A percentile compares a stretch with the other conserved stretches of the same genome.
phyloP scores from a whole-genome alignment of 306 rosid genomes.

The Cicer judaicum region DNA sequence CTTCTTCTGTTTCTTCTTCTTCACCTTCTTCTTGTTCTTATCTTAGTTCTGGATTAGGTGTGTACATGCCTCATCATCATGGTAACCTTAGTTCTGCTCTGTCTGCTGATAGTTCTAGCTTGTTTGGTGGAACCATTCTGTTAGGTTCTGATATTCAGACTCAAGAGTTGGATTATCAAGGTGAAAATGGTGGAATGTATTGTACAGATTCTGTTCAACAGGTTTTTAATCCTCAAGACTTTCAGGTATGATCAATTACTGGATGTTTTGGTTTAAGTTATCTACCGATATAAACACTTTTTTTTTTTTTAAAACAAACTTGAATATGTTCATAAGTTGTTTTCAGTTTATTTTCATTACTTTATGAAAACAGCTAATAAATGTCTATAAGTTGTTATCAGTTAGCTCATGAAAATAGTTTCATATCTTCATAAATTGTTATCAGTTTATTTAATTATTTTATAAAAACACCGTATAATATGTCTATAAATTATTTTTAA shows the following conservation, averaged over 20 bases:
- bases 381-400: too few relatives aligned
- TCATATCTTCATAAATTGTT: too few relatives aligned
- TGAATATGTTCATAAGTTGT: too few relatives aligned
- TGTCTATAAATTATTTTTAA: too few relatives aligned
- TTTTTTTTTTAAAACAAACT: too few relatives aligned
- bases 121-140: constrained; percentile 63
- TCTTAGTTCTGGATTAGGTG: constrained; percentile 58
- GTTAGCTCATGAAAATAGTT: too few relatives aligned
- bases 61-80: constrained; percentile 64
- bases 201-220: constrained; percentile 68
- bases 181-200: constrained; percentile 74
- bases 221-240: constrained; percentile 71
- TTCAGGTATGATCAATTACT: constrained; percentile 67
- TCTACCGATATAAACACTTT: too few relatives aligned
- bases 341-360: too few relatives aligned
- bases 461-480: too few relatives aligned
- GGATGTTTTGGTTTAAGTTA: too few relatives aligned
- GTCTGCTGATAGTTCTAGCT: constrained; percentile 66
- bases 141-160: constrained; percentile 72
- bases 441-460: too few relatives aligned
- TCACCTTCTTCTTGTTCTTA: constrained; percentile 76
- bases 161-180: constrained; percentile 83
- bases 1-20: constrained; percentile 16
- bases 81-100: constrained; percentile 59
- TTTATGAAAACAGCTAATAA: too few relatives aligned